Conservation (phyloP, 1,139 yeast species). For the Meyerozyma smithsonii region DNA sequence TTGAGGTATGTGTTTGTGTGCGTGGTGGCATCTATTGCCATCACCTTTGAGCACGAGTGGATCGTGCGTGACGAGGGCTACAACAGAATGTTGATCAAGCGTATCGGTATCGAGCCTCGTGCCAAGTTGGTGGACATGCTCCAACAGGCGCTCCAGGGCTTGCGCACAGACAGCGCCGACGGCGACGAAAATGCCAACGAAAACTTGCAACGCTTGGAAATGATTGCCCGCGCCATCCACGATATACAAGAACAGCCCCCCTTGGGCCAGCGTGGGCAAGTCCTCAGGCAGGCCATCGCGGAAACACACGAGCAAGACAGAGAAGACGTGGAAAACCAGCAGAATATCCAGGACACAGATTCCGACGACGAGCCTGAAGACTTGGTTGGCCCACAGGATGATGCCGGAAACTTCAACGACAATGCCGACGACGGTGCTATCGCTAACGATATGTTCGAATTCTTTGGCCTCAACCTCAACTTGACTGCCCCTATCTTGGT, state of each 20-base stretch:
- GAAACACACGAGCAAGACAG: constrained; percentile 4
- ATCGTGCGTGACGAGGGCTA: constrained; percentile 69
- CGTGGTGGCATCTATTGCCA: constrained; percentile 39
- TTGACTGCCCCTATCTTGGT: constrained; percentile 33
- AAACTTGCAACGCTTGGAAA: constrained; percentile 22
- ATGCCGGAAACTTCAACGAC: constrained; percentile 5
- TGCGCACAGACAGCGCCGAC: constrained; percentile 21
- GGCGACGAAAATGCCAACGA: constrained; percentile 19
- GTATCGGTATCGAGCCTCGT: constrained; percentile 55
- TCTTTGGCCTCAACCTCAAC: constrained; percentile 34
- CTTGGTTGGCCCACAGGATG: constrained; percentile 2
- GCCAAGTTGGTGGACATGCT: constrained; percentile 37
- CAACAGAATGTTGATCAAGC: constrained; percentile 46
- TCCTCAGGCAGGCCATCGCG: constrained; percentile 18
- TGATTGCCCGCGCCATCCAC: constrained; percentile 27
- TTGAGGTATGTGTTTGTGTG: constrained; percentile 32
- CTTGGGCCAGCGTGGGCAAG: constrained; percentile 15
- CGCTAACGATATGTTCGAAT: constrained; percentile 21
- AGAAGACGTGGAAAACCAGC: constrained; percentile 7
- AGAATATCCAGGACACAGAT: constrained; percentile 6
- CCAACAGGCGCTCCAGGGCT: constrained; percentile 24
- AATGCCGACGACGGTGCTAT: constrained; percentile 8
- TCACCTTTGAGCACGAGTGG: constrained; percentile 64
- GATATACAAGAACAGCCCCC: constrained; percentile 23
- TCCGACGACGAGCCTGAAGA: constrained; percentile 6